Evolutionary conservation across 2,329 filamentous ascomycete species (phyloP).

Genomic region (Colletotrichum sublineola): DNA sequence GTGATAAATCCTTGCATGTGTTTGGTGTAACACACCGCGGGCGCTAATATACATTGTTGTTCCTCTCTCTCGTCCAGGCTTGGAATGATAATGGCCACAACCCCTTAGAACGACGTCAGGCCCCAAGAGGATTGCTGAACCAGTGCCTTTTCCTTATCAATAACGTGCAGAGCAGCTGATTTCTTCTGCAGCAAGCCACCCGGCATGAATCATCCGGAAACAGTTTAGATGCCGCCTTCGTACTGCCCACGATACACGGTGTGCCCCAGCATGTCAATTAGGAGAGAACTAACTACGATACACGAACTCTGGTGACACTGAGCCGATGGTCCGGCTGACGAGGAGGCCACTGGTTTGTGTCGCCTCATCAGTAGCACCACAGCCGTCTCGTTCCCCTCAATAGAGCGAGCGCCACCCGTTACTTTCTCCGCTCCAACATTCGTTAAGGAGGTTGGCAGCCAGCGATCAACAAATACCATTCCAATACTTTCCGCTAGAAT

Average conservation of each 20-base stretch:
- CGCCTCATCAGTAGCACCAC: constrained; percentile 19
- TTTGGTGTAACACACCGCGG: constrained; percentile 17
- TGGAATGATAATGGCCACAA: background rate
- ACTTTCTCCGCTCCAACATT: background rate
- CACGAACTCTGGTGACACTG: constrained; percentile 21
- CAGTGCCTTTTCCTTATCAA: background rate
- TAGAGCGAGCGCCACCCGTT: background rate
- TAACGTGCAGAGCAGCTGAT: background rate
- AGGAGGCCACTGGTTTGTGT: constrained; percentile 25
- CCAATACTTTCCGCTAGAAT: background rate
- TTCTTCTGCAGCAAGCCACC: background rate
- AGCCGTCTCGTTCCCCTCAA: constrained; percentile 16
- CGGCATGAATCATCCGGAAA: background rate
- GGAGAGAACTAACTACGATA: background rate
- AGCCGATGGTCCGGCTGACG: constrained; percentile 12
- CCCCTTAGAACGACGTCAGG: background rate
- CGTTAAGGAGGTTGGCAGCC: background rate
- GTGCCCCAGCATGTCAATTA: background rate
- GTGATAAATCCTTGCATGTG: constrained; percentile 11
- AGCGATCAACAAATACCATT: constrained; percentile 8
- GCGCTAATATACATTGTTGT: constrained; percentile 12
- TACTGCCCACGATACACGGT: background rate
- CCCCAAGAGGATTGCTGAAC: background rate
- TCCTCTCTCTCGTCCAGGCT: background rate
- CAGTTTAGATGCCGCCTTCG: background rate